phyloP scores from a whole-genome alignment of 257 asterid genomes.

The Przewalskia tangutica region DNA sequence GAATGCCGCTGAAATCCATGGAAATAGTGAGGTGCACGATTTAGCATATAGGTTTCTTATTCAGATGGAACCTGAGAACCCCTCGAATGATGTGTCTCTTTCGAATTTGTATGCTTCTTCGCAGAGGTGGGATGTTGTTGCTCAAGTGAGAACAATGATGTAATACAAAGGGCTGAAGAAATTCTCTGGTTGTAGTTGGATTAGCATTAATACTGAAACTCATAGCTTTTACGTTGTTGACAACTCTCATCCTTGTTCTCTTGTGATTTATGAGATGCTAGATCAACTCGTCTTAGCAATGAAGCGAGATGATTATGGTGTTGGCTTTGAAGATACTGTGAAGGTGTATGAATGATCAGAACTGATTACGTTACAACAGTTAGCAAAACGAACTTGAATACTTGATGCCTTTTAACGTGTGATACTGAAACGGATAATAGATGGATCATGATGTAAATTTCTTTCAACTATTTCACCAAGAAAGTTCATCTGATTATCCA shows the following conservation, averaged over 20 bases:
- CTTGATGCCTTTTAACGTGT: neutral
- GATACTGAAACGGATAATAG: neutral
- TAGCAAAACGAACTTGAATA: neutral
- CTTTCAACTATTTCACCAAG: neutral
- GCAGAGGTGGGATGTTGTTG: neutral
- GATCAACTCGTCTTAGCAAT: conserved; percentile 37
- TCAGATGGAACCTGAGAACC: conserved; percentile 45
- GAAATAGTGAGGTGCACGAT: conserved; percentile 37
- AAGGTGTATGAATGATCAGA: conserved; percentile 20
- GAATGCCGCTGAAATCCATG: conserved; percentile 39
- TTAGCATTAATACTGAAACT: conserved; percentile 34
- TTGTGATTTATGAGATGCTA: conserved; percentile 29
- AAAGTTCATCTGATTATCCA: neutral
- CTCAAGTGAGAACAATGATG: conserved; percentile 32
- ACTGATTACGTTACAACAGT: neutral
- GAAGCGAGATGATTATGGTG: conserved; percentile 24
- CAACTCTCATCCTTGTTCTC: conserved; percentile 40
- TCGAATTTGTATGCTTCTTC: conserved; percentile 56
- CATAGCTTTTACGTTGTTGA: conserved; percentile 51
- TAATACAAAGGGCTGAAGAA: conserved; percentile 48
- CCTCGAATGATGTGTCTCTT: conserved; percentile 54
- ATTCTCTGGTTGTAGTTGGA: conserved; percentile 63
- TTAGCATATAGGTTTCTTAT: conserved; percentile 45
- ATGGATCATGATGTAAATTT: neutral
- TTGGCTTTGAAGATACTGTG: conserved; percentile 27